Evolutionary conservation across 2,329 filamentous ascomycete genomes (phyloP), one percentile per base, ranked within the genome.

Genomic region (Alternaria burnsii): DNA sequence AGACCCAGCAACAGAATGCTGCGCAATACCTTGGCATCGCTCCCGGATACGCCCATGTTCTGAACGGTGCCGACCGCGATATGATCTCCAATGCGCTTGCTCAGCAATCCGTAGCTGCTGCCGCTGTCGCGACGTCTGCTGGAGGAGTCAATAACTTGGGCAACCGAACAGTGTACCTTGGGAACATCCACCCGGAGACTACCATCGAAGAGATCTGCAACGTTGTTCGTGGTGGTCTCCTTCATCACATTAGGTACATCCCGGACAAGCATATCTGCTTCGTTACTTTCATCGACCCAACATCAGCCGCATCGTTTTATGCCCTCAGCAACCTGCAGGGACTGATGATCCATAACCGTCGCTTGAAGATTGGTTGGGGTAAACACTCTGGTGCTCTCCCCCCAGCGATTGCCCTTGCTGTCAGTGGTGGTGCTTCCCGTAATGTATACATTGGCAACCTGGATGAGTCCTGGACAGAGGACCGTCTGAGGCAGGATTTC

Each of bases 201-300:
- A 98, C 94, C 2, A 97, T 98, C 71, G 95, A 99, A 82, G 95
- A 99, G 82, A 99, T 99, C 78, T 99, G 95, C 86, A 99, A 99
- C 76, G 95, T 99, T 58, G 95, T 99, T 53, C 89, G 95, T 67
- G 95, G 95, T 60, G 95, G 95, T 71, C 87, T 99, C 67, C 86
- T 99, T 72, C 95, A 99, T 80, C 95, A 99, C 80, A 97, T 99
- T 79, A 93, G 95, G 71, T 99, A 98, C 82, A 99, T 99, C 72
- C 95, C 95, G 7, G 95, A 99, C 83, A 99, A 99, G 87, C 95
- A 99, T 82, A 99, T 99, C 71, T 99, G 95, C 85, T 99, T 99
- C 76, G 95, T 99, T 58, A 99, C 95, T 1, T 99, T 99, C 81
- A 98, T 99, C 79, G 95, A 99, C 76, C 95, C 95, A 9, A 99